A percentile compares a stretch with the other conserved stretches of the same genome.
Conservation (phyloP, 352 stramenopile genomes). For the Pythium sukuiense region DNA sequence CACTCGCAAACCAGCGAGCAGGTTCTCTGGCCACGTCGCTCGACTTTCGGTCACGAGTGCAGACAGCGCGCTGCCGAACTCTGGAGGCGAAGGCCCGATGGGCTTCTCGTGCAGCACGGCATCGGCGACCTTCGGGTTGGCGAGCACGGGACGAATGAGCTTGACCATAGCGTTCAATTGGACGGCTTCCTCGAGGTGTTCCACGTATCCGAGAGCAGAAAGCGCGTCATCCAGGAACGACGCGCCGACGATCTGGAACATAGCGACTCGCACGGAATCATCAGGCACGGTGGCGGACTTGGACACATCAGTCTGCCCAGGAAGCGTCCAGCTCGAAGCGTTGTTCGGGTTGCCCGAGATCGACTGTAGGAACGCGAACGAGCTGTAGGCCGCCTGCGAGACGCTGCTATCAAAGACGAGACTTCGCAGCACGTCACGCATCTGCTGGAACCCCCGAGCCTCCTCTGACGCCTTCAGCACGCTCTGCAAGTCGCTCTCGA, state of each 20-base stretch:
- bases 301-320: background rate
- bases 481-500: constrained; percentile 45
- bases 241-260: constrained; percentile 58
- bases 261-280: constrained; percentile 21
- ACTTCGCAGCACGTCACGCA: constrained; percentile 45
- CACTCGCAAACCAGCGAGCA: constrained; percentile 49
- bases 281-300: background rate
- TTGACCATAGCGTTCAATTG: constrained; percentile 69
- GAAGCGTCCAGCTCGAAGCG: constrained; percentile 13
- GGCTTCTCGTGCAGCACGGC: constrained; percentile 20
- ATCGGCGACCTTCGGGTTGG: constrained; percentile 39
- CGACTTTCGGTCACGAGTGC: constrained; percentile 17
- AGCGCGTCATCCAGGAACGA: constrained; percentile 62
- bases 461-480: constrained; percentile 42
- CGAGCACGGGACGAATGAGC: constrained; percentile 52
- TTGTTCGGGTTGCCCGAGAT: constrained; percentile 10
- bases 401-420: constrained; percentile 36
- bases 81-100: background rate
- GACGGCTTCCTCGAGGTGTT: constrained; percentile 39
- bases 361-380: constrained; percentile 21
- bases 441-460: constrained; percentile 52
- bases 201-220: constrained; percentile 49
- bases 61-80: constrained; percentile 20
- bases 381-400: constrained; percentile 19
- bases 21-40: constrained; percentile 36